phyloP scores from a whole-genome alignment of 1,284 basidiomycete genomes.

The Vanrija pseudolonga region DNA sequence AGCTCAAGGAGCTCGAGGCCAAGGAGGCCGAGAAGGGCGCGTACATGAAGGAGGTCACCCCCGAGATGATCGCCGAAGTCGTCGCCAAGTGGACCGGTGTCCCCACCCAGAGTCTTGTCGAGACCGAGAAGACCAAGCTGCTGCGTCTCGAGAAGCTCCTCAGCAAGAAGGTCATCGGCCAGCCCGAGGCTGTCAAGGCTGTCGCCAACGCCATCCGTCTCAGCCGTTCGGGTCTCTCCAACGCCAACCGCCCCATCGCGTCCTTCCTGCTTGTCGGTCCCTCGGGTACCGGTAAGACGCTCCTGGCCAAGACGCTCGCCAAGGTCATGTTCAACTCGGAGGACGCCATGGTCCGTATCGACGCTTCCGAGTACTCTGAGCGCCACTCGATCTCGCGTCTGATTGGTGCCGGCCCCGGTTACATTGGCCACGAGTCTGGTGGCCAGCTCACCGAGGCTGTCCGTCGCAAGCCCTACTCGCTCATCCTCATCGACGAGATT shows the following conservation, averaged over 20 bases:
- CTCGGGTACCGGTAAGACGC: conserved; percentile 57
- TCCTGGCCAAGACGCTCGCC: conserved; percentile 54
- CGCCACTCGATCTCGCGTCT: conserved; percentile 56
- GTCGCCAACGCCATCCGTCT: conserved; percentile 59
- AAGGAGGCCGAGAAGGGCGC: conserved; percentile 52
- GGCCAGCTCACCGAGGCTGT: conserved; percentile 56
- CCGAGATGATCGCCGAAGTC: conserved; percentile 56
- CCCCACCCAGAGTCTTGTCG: conserved; percentile 45
- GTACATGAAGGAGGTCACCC: conserved; percentile 48
- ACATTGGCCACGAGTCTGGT: conserved; percentile 57
- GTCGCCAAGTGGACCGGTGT: conserved; percentile 55
- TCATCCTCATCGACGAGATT: conserved; percentile 51
- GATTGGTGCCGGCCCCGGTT: conserved; percentile 56
- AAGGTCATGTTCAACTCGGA: conserved; percentile 56
- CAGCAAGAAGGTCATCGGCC: conserved; percentile 54
- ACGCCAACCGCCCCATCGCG: conserved; percentile 56
- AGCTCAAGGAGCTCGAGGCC: conserved; percentile 57
- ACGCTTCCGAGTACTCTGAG: conserved; percentile 55
- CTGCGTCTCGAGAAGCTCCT: conserved; percentile 54
- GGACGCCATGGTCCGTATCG: conserved; percentile 58
- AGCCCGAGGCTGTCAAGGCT: conserved; percentile 57
- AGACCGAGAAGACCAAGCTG: conserved; percentile 51
- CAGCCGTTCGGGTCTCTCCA: conserved; percentile 56
- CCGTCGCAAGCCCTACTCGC: conserved; percentile 52
- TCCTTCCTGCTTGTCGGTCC: conserved; percentile 56